phyloP scores from a whole-genome alignment of 1,139 yeast genomes.

The Yamadazyma oceani region DNA sequence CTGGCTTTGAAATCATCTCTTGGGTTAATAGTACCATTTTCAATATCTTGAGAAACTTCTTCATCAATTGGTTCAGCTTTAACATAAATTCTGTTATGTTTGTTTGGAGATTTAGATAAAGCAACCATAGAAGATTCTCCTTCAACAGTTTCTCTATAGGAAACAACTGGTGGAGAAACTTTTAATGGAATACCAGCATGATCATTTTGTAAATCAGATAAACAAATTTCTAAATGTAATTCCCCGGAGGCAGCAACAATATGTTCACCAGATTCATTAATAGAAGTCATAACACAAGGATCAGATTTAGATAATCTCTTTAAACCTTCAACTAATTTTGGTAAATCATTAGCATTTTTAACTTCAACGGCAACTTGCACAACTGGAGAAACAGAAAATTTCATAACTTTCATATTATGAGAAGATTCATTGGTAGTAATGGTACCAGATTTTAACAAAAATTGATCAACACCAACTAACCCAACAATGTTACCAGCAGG shows the following conservation, averaged over 20 bases:
- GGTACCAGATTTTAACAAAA: conserved; percentile 99
- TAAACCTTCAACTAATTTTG: conserved; percentile 99
- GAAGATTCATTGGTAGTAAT: conserved; percentile 95
- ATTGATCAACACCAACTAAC: conserved; percentile 99
- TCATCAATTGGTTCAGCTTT: conserved; percentile 96
- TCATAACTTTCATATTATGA: conserved; percentile 99
- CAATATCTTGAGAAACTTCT: conserved; percentile 91
- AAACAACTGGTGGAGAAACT: conserved; percentile 96
- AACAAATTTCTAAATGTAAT: conserved; percentile 98
- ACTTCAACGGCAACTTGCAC: conserved; percentile 99
- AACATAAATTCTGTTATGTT: conserved; percentile 99
- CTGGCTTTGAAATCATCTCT: conserved; percentile 99
- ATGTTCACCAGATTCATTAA: conserved; percentile 98
- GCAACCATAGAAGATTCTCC: conserved; percentile 94
- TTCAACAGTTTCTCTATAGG: conserved; percentile 98
- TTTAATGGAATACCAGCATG: conserved; percentile 99
- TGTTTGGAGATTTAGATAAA: conserved; percentile 98
- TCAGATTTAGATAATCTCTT: conserved; percentile 99
- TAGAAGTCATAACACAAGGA: conserved; percentile 92
- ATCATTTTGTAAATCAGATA: conserved; percentile 93
- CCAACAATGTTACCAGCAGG: conserved; percentile 99
- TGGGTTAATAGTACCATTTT: conserved; percentile 87
- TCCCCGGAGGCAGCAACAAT: conserved; percentile 99
- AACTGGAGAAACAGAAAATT: conserved; percentile 99
- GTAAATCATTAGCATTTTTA: conserved; percentile 98